Base-by-base conservation (phyloP, 225 moss, liverwort and hornwort species). In the Straminergon stramineum region DNA sequence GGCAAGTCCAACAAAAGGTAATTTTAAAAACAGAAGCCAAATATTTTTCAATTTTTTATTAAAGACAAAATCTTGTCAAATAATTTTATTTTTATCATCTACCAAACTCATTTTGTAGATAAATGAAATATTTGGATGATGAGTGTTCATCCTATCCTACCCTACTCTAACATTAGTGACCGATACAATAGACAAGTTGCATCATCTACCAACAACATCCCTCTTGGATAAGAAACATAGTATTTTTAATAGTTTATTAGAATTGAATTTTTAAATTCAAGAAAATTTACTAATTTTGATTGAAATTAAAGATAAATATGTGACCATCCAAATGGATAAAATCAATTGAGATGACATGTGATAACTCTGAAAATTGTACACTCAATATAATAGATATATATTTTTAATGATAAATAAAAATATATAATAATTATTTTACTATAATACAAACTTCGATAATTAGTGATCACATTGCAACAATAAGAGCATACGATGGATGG, bases 401-500 rank as follows among this genome's bases (percentile, higher is more conserved):
- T 16, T 26, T 22, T 69, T 11, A 11, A 2, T 74, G 9, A 28
- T 43, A 15, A 74, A 53, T 18, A 57, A 60, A 43, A 43, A 71
- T 31, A 30, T 7, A 64, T 17, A 5, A 28, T 70, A 13, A 15
- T 32, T 7, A 56, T 9, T 84, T 28, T 21, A 16, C 5, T 10
- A 84, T 56, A 41, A 10, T 45, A 48, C 5, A 20, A 17, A 17
- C 7, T 60, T 0, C 1, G 1, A 2, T 64, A 28, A 18, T n/a
- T 69, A 98, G 97, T 91, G 96, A 98, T 91, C 98, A 97, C 60
- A 92, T 97, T 77, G 95, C 98, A 74, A 87, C 87, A n/a, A 84
- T 96, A 82, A 93, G 87, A 89, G 97, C 96, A 70, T 97, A 95
- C 37, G 91, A 97, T 52, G 87, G 94, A 75, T 98, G 97, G 98